phyloP scores from a whole-genome alignment of 805 yeast species.

The Kodamaea neixiangensis region DNA sequence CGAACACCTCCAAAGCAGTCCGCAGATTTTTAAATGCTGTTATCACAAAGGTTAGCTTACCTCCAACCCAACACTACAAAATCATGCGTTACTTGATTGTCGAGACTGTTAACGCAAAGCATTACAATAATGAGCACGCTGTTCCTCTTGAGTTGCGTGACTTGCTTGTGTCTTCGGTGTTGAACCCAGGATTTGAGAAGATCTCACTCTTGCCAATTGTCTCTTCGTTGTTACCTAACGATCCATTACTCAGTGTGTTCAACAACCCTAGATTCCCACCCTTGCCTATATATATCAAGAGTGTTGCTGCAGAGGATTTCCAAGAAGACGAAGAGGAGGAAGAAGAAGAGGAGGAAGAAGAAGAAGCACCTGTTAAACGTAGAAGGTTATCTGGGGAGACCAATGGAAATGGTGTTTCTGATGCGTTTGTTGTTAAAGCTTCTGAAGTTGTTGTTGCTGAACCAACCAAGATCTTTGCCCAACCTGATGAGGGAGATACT shows the following conservation, averaged over 20 bases:
- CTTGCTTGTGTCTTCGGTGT: slow-evolving; percentile 53
- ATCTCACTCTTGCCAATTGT: slow-evolving; percentile 75
- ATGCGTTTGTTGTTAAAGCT: not conserved
- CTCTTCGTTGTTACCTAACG: slow-evolving; percentile 49
- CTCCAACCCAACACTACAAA: slow-evolving; percentile 63
- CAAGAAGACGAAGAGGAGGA: slow-evolving; percentile 11
- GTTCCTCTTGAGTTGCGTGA: slow-evolving; percentile 35
- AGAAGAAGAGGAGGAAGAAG: slow-evolving; percentile 11
- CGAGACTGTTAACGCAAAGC: slow-evolving; percentile 35
- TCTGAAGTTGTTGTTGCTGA: not conserved
- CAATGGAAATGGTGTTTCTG: not conserved
- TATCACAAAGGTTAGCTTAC: slow-evolving; percentile 50
- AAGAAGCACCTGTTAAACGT: slow-evolving; percentile 5
- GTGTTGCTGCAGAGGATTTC: slow-evolving; percentile 6
- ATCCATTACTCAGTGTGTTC: slow-evolving; percentile 57
- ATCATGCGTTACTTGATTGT: slow-evolving; percentile 44
- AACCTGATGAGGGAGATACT: not conserved
- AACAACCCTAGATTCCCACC: slow-evolving; percentile 78
- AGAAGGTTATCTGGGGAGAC: not conserved
- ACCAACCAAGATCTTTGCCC: not conserved
- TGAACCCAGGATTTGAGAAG: slow-evolving; percentile 68
- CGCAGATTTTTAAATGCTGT: slow-evolving; percentile 51
- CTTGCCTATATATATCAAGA: slow-evolving; percentile 28
- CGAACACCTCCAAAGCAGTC: slow-evolving; percentile 32
- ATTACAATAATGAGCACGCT: slow-evolving; percentile 21